These are phyloP conservation scores for Candolleomyces efflorescens DNA, from an alignment of 768 basidiomycete species.

Conservation along the genomic window DNA sequence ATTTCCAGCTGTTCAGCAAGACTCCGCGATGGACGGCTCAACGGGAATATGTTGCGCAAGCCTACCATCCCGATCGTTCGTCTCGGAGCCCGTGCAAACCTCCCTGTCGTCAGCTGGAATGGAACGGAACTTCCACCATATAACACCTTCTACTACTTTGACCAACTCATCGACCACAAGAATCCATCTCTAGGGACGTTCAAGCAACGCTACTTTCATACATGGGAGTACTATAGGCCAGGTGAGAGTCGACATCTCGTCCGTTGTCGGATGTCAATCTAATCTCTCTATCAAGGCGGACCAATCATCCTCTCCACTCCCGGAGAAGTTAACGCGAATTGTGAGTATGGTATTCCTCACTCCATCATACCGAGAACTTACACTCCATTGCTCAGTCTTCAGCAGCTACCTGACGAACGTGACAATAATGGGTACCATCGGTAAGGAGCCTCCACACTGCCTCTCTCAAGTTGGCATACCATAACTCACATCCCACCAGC, in stretches of 20 bases:
- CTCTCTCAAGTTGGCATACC: neutral
- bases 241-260: conserved; percentile 24
- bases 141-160: conserved; percentile 48
- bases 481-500: conserved; percentile 26
- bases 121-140: conserved; percentile 42
- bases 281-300: conserved; percentile 33
- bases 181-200: conserved; percentile 68
- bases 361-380: neutral
- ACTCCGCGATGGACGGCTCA: conserved; percentile 31
- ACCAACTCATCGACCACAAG: conserved; percentile 53
- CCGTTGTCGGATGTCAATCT: neutral
- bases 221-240: conserved; percentile 59
- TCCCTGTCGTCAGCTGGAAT: conserved; percentile 38
- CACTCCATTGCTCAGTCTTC: conserved; percentile 37
- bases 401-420: conserved; percentile 57
- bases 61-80: conserved; percentile 33
- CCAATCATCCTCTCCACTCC: conserved; percentile 65
- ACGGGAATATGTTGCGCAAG: conserved; percentile 38
- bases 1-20: conserved; percentile 8
- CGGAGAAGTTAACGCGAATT: conserved; percentile 56
- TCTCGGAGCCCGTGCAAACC: conserved; percentile 17
- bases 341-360: conserved; percentile 20
- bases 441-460: conserved; percentile 14
- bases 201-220: conserved; percentile 70
- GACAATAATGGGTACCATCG: conserved; percentile 59